These are phyloP conservation scores for Podila minutissima DNA, from an alignment of 192 early-diverging fungal species.

Conservation along the genomic window DNA sequence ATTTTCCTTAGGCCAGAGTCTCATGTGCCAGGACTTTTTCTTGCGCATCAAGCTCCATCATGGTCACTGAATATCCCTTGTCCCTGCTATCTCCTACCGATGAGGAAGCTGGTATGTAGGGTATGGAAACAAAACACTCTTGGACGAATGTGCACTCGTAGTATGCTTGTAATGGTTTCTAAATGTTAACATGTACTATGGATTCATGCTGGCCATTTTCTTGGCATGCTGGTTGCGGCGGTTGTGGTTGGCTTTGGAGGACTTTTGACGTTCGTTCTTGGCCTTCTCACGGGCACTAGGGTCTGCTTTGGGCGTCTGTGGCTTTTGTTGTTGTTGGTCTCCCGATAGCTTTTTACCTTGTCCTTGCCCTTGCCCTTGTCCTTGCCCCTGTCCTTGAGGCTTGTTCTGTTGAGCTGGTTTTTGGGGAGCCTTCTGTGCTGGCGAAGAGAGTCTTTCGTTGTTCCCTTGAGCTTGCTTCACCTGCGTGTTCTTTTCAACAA, in stretches of 20 bases:
- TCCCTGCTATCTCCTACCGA: too few relatives aligned
- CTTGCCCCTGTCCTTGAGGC: constrained; percentile 16
- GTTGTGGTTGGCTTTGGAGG: constrained; percentile 76
- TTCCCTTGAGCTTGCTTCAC: constrained; percentile 11
- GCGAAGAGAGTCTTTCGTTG: constrained; percentile 2
- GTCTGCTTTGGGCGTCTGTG: constrained; percentile 8
- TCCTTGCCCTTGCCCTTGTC: constrained; percentile 13
- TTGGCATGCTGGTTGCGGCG: constrained; percentile 77
- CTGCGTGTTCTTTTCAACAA: constrained; percentile 25
- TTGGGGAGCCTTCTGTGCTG: not conserved
- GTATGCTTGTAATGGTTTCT: too few relatives aligned
- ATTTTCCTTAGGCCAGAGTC: too few relatives aligned
- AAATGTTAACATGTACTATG: not conserved
- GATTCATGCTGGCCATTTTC: constrained; percentile 65
- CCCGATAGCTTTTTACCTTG: constrained; percentile 9
- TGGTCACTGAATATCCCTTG: too few relatives aligned
- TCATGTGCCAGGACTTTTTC: too few relatives aligned
- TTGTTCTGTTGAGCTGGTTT: not conserved
- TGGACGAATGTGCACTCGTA: too few relatives aligned
- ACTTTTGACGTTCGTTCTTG: constrained; percentile 72
- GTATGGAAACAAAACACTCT: too few relatives aligned
- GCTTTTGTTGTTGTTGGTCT: constrained; percentile 7
- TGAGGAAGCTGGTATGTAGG: too few relatives aligned
- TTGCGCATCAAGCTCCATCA: too few relatives aligned
- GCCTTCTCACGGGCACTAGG: constrained; percentile 44